phyloP scores from a whole-genome alignment of 139 green algal species.

The Helicosporidium sp. region DNA sequence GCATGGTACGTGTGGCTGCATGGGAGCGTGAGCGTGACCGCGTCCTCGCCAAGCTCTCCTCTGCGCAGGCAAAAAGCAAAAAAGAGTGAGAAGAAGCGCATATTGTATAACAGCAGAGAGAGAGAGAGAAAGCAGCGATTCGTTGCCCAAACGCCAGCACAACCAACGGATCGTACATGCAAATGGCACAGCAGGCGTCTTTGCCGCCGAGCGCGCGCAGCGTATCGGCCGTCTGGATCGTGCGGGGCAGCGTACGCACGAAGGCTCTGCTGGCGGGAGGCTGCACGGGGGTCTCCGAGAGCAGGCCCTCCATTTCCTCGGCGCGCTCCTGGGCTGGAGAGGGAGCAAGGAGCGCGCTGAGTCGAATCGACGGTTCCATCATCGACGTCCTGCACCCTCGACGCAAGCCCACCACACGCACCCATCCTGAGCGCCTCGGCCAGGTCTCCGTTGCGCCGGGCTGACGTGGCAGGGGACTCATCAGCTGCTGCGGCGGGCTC shows the following conservation, averaged over 20 bases:
- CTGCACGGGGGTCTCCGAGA: too few species aligned
- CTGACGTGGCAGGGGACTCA: too few species aligned
- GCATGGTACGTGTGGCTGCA: conserved; percentile 55
- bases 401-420: too few species aligned
- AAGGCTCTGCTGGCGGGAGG: conserved; percentile 22
- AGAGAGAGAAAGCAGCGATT: conserved; percentile 11
- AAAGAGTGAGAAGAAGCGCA: background rate
- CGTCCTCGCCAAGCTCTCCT: conserved; percentile 29
- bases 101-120: background rate
- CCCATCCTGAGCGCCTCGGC: too few species aligned
- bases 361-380: too few species aligned
- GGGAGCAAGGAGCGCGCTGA: too few species aligned
- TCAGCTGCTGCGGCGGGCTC: too few species aligned
- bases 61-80: conserved; percentile 12
- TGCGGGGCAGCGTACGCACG: conserved; percentile 13
- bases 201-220: conserved; percentile 15
- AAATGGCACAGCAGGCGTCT: conserved; percentile 17
- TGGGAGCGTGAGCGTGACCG: conserved; percentile 42
- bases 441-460: too few species aligned
- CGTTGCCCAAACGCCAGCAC: too few species aligned
- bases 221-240: conserved; percentile 6
- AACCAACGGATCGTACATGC: conserved; percentile 17
- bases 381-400: too few species aligned
- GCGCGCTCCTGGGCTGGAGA: too few species aligned
- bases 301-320: too few species aligned